These are phyloP conservation scores for Trichophyton simii DNA, from an alignment of 2,329 filamentous ascomycete species.

Conservation along the genomic window DNA sequence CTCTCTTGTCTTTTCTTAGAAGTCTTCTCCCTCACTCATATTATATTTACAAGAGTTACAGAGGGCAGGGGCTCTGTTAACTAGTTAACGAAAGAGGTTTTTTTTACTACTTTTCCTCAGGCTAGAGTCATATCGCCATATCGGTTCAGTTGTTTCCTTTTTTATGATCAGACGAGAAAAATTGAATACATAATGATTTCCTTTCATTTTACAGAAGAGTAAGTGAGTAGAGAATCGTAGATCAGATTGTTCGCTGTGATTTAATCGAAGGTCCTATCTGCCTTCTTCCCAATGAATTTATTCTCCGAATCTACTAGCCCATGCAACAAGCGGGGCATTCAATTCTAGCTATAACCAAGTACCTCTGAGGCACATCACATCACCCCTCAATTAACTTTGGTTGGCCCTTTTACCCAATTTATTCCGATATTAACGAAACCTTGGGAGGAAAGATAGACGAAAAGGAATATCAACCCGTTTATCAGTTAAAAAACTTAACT, in stretches of 20 bases:
- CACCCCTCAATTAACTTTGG: not conserved
- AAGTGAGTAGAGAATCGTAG: not conserved
- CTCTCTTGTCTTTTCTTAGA: not conserved
- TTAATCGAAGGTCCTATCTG: not conserved
- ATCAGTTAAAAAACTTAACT: slow-evolving; percentile 1
- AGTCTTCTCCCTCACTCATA: not conserved
- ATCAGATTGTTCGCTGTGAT: not conserved
- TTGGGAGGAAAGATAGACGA: not conserved
- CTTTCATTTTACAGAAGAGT: not conserved
- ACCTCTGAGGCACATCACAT: not conserved
- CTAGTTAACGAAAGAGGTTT: not conserved
- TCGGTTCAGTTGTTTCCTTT: not conserved
- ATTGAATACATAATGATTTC: not conserved
- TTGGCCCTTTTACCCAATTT: not conserved
- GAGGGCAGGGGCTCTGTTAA: not conserved
- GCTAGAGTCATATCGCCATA: not conserved
- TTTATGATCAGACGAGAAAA: not conserved
- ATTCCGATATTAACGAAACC: not conserved
- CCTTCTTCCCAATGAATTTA: not conserved
- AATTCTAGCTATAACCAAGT: not conserved
- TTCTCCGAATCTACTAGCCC: not conserved
- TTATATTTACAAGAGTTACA: not conserved
- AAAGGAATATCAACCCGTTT: not conserved
- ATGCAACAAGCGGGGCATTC: not conserved
- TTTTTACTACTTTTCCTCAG: not conserved